Percentiles rank a stretch among this genome's conserved stretches.
phyloP scores from a whole-genome alignment of 2,329 filamentous ascomycete genomes.

The Tympanopsis confertula region DNA sequence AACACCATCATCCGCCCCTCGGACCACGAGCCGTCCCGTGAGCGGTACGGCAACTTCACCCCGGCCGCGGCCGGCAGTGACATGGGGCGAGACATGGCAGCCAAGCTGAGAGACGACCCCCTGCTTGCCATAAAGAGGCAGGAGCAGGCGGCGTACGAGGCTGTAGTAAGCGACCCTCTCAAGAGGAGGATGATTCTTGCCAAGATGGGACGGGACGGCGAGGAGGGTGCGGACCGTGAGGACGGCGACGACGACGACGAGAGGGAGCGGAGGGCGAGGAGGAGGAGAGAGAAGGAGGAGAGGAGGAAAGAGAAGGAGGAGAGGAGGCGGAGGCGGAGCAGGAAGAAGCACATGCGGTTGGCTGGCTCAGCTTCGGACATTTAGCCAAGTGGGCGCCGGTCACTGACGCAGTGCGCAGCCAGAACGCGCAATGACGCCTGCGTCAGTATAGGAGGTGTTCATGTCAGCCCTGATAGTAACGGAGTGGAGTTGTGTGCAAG shows the following conservation, averaged over 20 bases:
- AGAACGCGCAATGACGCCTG: too few species aligned
- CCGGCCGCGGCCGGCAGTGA: conserved; percentile 33
- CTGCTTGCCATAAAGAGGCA: conserved; percentile 86
- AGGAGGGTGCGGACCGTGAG: conserved; percentile 27
- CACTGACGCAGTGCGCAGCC: too few species aligned
- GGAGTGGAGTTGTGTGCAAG: too few species aligned
- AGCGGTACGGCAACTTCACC: conserved; percentile 48
- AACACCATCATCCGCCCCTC: conserved; percentile 67
- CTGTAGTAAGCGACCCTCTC: conserved; percentile 68
- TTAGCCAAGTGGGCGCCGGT: too few species aligned
- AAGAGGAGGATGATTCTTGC: conserved; percentile 57
- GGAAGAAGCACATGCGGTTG: too few species aligned
- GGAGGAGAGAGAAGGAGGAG: conserved; percentile 30
- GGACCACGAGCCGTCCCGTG: conserved; percentile 71
- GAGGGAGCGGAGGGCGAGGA: conserved; percentile 26
- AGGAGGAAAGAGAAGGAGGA: conserved; percentile 26
- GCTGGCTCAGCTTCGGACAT: too few species aligned
- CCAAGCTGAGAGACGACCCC: conserved; percentile 84
- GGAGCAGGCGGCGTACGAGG: conserved; percentile 70
- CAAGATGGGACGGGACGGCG: conserved; percentile 24
- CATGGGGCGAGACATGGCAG: conserved; percentile 66
- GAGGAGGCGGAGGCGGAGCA: conserved; percentile 24
- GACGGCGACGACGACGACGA: conserved; percentile 17
- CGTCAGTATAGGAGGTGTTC: too few species aligned
- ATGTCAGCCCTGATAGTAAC: too few species aligned